phyloP scores from a whole-genome alignment of 176 grass and related monocot species.

The Poa pratensis region DNA sequence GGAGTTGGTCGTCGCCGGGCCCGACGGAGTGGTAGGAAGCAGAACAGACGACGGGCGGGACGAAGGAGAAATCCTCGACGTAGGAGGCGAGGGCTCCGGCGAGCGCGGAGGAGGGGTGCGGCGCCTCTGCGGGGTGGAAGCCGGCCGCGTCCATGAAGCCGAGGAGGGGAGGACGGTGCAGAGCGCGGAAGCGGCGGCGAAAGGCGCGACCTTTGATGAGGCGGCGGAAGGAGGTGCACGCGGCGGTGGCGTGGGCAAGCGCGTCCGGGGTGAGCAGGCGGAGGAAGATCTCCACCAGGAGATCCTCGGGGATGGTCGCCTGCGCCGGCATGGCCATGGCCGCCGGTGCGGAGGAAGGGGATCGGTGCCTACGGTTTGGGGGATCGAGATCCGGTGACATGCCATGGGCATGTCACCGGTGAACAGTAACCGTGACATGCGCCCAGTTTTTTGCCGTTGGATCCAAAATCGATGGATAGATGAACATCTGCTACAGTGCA shows the following conservation, averaged over 20 bases:
- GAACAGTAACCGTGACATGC: too few species aligned
- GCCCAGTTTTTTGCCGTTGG: too few species aligned
- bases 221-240: not conserved
- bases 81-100: not conserved
- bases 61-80: not conserved
- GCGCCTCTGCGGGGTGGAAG: not conserved
- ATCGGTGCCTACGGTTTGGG: not conserved
- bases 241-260: not conserved
- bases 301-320: not conserved
- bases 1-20: not conserved
- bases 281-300: constrained; percentile 22
- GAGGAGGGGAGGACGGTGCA: constrained; percentile 26
- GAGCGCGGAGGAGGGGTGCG: not conserved
- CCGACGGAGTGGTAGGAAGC: too few species aligned
- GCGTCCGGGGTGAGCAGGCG: not conserved
- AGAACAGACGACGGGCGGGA: not conserved
- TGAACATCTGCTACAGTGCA: too few species aligned
- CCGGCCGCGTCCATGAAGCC: not conserved
- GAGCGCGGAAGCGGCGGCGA: constrained; percentile 8
- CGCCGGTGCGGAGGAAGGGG: not conserved
- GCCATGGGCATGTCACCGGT: too few species aligned
- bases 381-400: too few species aligned
- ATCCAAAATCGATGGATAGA: too few species aligned
- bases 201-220: not conserved
- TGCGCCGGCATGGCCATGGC: not conserved